These are phyloP conservation scores for Candida maris DNA, from an alignment of 805 yeast species.

Conservation along the genomic window DNA sequence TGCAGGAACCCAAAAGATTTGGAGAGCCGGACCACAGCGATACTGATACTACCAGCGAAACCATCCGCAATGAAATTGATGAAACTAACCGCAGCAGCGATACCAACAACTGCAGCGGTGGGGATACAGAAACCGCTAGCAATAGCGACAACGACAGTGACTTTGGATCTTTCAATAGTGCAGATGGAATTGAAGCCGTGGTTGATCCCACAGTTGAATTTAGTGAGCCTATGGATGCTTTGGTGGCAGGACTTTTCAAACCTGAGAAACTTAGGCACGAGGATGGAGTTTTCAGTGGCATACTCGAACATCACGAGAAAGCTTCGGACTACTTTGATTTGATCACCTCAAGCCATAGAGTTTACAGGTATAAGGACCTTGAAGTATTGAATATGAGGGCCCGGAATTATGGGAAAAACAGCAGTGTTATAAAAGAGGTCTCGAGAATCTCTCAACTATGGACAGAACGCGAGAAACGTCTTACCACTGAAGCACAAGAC, in stretches of 20 bases:
- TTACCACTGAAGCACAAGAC: conserved; percentile 10
- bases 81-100: too few relatives aligned
- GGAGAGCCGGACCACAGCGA: too few relatives aligned
- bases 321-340: conserved; percentile 12
- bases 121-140: too few relatives aligned
- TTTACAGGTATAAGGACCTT: not conserved
- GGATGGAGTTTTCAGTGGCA: too few relatives aligned
- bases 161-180: conserved; percentile 26
- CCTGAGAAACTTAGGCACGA: conserved; percentile 2
- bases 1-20: too few relatives aligned
- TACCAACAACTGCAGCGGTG: too few relatives aligned
- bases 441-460: conserved; percentile 19
- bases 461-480: conserved; percentile 27
- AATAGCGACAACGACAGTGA: conserved; percentile 20
- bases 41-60: too few relatives aligned
- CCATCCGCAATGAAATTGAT: too few relatives aligned
- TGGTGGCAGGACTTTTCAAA: conserved; percentile 7
- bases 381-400: conserved; percentile 17
- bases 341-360: conserved; percentile 10
- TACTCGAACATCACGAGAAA: too few relatives aligned
- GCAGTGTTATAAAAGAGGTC: conserved; percentile 12
- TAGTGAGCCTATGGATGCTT: conserved; percentile 5
- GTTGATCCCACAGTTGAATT: conserved; percentile 2
- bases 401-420: conserved; percentile 15
- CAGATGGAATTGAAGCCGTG: not conserved